Base-by-base conservation (phyloP, 2,329 filamentous ascomycete genomes). In the Monilinia fructicola region DNA sequence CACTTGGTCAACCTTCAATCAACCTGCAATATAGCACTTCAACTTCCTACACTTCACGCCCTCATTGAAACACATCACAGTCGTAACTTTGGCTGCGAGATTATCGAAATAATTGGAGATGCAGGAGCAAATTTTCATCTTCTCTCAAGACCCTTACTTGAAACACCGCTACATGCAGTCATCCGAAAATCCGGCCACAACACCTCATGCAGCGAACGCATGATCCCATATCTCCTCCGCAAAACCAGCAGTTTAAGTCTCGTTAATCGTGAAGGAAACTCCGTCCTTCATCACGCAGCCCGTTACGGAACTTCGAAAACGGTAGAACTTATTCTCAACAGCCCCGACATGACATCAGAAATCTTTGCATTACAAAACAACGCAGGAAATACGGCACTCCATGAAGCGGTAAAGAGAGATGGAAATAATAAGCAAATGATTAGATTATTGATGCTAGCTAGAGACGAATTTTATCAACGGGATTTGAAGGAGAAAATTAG, bases 111-210 rank as follows among this genome's bases (percentile, higher is more conserved):
- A 21, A 50, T 65, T n/a, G 55, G 44, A 2, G 23, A 42, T 6
- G 40, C 42, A 4, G 35, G 35, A 26, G 12, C 54, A 1, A 14
- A 44, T 14, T 40, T 61, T 16, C 54, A 65, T 44, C 40, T 44
- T 14, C 44, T 28, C 26, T 35, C 38, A 5, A 60, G 53, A 38
- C 23, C 64, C 12, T 12, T 38, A 2, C 35, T 28, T 14, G 64
- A 65, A 61, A 65, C 35, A 1, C 64, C 64, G 11, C 35, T 65
- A 3, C 64, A 65, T 38, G 35, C 50, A 12, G 64, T 44, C 16
- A 60, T 61, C 35, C 64, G 55, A 10, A 53, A 54, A 38, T 9
- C n/a, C 1, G 38, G 7, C 10, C 11, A 40, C n/a, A 35, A 6
- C 23, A 6, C 46, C 46, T 4, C 26, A 7, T 14, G 31, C 10